Base-by-base conservation (phyloP, 2,329 filamentous ascomycete species). In the Phyllosticta citribraziliensis region DNA sequence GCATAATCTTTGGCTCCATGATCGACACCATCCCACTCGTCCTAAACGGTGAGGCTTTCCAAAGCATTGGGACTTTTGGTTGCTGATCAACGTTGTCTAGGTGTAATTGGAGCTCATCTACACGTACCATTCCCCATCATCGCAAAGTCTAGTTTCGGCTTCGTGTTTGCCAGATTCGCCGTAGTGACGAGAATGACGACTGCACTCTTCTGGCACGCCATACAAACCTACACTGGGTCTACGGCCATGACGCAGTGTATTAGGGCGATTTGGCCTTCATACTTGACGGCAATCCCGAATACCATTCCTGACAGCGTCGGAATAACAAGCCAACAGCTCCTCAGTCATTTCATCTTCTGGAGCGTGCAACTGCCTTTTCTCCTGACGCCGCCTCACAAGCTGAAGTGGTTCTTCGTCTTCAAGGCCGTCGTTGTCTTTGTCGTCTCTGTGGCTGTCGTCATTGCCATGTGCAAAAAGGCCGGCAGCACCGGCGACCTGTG, bases 261-360 rank as follows among this genome's bases (percentile, higher is more conserved):
- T 47, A 30, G 51, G 19, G 78, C 78, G 2, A 75, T 76, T 56
- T 75, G 71, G 71, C 71, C 71, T 17, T 68, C 66, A 62, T 73
- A 72, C 63, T 71, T 70, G 35, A 65, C 66, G 22, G 40, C 40
- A 6, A 75, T 81, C 62, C 72, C 73, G 17, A 79, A 81, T 64
- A 76, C 76, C 30, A 70, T 82, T 9, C 74, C 78, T 0, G 69
- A 67, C 4, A 73, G 65, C 52, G 72, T 74, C n/a, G 74, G 75
- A n/a, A 71, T 74, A 35, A 74, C 72, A 0, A 73, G 68, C 5
- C 64, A 67, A 20, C 67, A 68, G 50, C 65, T 74, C 64, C 53
- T 73, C 35, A 67, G 66, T 52, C 66, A 68, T 60, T 67, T 69
- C 47, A 60, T 70, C 2, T 69, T 64, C 56, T 69, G 67, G 65